Percentiles rank a stretch among this genome's conserved stretches.
Evolutionary conservation across 495 filamentous ascomycete genomes (phyloP).

Genomic region (Penicillium canariense): DNA sequence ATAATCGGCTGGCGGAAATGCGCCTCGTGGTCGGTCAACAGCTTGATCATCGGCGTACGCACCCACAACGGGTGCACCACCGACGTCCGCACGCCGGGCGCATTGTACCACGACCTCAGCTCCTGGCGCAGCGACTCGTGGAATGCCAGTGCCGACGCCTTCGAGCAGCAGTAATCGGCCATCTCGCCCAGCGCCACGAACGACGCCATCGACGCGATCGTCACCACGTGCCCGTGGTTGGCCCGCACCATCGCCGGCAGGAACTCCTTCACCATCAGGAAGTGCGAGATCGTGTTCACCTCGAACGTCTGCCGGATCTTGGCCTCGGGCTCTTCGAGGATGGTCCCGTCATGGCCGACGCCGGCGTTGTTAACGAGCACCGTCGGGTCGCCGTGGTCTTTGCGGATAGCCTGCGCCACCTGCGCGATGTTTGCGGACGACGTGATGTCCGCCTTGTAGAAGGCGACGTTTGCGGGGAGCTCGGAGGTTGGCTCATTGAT

Average conservation of each 20-base stretch:
- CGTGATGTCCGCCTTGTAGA: constrained; percentile 55
- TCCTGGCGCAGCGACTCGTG: constrained; percentile 51
- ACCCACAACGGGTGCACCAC: constrained; percentile 46
- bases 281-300: constrained; percentile 61
- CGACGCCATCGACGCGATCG: constrained; percentile 53
- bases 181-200: constrained; percentile 50
- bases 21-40: constrained; percentile 35
- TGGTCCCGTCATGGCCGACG: constrained; percentile 43
- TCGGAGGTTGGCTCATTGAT: constrained; percentile 37
- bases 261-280: constrained; percentile 57
- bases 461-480: constrained; percentile 40
- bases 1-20: constrained; percentile 40
- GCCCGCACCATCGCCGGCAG: constrained; percentile 57
- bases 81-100: constrained; percentile 45
- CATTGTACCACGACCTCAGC: constrained; percentile 41
- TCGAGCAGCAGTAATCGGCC: constrained; percentile 55
- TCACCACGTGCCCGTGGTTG: constrained; percentile 61
- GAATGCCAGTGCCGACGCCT: constrained; percentile 56
- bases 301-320: constrained; percentile 52
- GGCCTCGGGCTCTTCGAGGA: constrained; percentile 47
- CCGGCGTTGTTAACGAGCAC: constrained; percentile 65
- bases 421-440: constrained; percentile 41
- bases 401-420: constrained; percentile 46
- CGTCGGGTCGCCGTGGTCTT: constrained; percentile 46
- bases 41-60: constrained; percentile 44